A percentile compares a stretch with the other conserved stretches of the same genome.
phyloP scores from a whole-genome alignment of 371 early-diverging fungal genomes.

The Apophysomyces ossiformis region DNA sequence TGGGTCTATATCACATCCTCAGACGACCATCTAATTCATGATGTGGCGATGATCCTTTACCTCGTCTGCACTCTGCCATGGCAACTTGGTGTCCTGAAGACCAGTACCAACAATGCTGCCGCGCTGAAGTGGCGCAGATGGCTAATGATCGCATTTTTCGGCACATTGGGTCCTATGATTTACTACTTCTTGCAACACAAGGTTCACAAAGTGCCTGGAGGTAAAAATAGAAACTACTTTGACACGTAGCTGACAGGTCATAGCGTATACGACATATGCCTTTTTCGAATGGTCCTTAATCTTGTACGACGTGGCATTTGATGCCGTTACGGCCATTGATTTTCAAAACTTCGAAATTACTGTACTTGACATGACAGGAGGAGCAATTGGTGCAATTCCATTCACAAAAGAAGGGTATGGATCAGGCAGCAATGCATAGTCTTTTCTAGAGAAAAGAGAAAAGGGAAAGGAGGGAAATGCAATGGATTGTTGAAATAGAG shows the following conservation, averaged over 20 bases:
- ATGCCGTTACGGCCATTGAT: constrained; percentile 73
- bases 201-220: constrained; percentile 71
- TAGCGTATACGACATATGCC: constrained; percentile 81
- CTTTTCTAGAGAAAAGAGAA: background rate
- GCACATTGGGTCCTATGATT: constrained; percentile 73
- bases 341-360: constrained; percentile 63
- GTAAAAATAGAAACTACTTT: constrained; percentile 28
- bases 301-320: constrained; percentile 79
- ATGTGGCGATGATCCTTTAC: constrained; percentile 80
- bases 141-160: constrained; percentile 65
- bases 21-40: constrained; percentile 82
- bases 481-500: background rate
- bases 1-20: constrained; percentile 85
- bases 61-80: constrained; percentile 77
- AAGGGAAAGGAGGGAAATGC: background rate
- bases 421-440: constrained; percentile 12
- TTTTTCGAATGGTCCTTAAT: constrained; percentile 87
- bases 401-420: constrained; percentile 36
- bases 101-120: constrained; percentile 32
- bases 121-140: constrained; percentile 48
- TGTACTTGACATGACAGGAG: constrained; percentile 51
- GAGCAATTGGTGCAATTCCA: constrained; percentile 20
- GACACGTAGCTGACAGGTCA: background rate
- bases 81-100: constrained; percentile 66
- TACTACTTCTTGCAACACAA: constrained; percentile 83